Conservation (phyloP, 2,329 filamentous ascomycete species). For the Setomelanomma holmii region DNA sequence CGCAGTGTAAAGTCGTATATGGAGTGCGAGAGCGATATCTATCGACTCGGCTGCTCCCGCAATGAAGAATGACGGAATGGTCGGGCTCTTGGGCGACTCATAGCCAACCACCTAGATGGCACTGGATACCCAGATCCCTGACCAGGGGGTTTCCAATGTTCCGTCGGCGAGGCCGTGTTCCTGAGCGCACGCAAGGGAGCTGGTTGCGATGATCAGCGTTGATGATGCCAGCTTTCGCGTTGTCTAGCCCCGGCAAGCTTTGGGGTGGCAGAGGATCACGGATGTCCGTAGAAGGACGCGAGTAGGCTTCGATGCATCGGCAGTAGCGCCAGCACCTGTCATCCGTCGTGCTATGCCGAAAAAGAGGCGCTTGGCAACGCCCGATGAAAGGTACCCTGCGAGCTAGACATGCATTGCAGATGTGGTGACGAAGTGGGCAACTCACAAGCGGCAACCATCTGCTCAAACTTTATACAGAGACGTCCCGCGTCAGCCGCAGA, state of each 20-base stretch:
- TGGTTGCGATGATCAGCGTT: constrained; percentile 28
- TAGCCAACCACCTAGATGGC: constrained; percentile 30
- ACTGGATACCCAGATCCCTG: constrained; percentile 31
- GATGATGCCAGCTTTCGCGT: constrained; percentile 8
- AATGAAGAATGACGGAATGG: constrained; percentile 25
- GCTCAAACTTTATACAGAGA: no score
- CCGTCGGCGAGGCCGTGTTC: constrained; percentile 37
- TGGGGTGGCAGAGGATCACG: constrained; percentile 3
- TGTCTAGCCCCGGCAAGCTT: constrained; percentile 6
- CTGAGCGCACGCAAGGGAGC: constrained; percentile 29
- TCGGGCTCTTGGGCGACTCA: constrained; percentile 12
- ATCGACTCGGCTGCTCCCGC: constrained; percentile 36
- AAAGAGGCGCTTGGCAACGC: constrained; percentile 17
- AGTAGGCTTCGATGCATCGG: constrained; percentile 20
- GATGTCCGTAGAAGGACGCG: constrained; percentile 17
- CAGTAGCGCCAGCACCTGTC: constrained; percentile 22
- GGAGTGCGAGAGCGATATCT: constrained; percentile 13
- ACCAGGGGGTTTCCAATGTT: constrained; percentile 19
- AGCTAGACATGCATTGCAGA: neutral
- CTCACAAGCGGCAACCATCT: neutral
- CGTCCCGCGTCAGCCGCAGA: constrained; percentile 3
- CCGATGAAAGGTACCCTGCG: neutral
- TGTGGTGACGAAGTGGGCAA: neutral
- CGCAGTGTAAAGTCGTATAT: neutral
- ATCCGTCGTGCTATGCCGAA: constrained; percentile 10